Evolutionary conservation across 192 early-diverging fungal species (phyloP), one percentile per base, ranked within the genome.

Genomic region (Lobulomyces angularis): DNA sequence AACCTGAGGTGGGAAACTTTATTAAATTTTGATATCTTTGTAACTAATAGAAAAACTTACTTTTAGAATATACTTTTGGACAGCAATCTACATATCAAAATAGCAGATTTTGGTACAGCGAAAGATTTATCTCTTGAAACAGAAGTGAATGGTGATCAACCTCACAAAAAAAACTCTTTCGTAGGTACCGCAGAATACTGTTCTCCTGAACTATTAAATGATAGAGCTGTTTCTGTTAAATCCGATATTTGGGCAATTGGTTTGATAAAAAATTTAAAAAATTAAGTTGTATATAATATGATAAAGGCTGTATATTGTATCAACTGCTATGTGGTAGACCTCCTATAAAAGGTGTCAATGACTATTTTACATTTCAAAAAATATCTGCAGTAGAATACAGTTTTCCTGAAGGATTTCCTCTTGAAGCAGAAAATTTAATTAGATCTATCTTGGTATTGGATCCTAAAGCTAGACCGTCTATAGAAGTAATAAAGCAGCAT

Each of bases 121-220:
- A 88, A 89, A 57, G 67, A 86, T 14, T 46, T 80, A 9, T 2
- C 16, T 8, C n/a, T 45, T 2, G 27, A 26, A 19, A n/a, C 43
- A 0, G 19, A 30, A 11, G 64, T 45, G 18, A 56, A 54, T 46
- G 60, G 64, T 5, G 41, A 53, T 48, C 46, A 56, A 26, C 56
- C 60, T 37, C 30, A 71, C 26, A 61, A 78, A 23, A 59, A 82
- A 38, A 78, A 83, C 46, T 97, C 90, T 0, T 96, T 96, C 69
- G 95, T 98, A 1, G 95, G 95, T 23, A 98, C 95, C 3, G 92
- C 95, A 9, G 95, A 98, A 71, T 98, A 98, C 61, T 91, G 93
- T 17, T 88, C 88, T 2, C 95, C 92, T 0, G 95, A 98, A 59
- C 65, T 98, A 28, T 66, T 98, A 20, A 87, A 79, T 17, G 88